Base-by-base conservation (phyloP, 371 early-diverging fungal genomes). In the Umbelopsis sp. region DNA sequence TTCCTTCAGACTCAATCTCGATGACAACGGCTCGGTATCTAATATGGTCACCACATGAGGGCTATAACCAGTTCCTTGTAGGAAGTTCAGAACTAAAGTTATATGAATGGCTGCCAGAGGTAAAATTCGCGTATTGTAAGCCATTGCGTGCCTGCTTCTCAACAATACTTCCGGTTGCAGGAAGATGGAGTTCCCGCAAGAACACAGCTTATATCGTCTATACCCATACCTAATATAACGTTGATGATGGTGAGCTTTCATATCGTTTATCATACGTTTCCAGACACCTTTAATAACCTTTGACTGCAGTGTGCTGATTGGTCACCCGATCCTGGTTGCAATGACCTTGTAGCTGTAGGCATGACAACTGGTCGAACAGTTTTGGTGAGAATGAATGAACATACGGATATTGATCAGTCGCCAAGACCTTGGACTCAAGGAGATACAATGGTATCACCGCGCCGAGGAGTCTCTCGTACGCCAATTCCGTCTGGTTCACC, bases 301-400 rank as follows among this genome's bases (percentile, higher is more conserved):
- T n/a, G 51, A 24, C 22, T 37, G 8, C 69, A 92, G 92, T 91
- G 90, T 76, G 89, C 91, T 50, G 89, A 89, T 52, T 93, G 93
- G 93, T 91, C 89, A 25, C 89, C 90, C 6, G 89, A 90, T 78
- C 81, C 89, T 14, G 80, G 80, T 52, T 83, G 79, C 69, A 78
- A 80, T 45, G 90, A 92, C 71, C 69, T 91, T 35, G 81, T 93
- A 9, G 93, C 93, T 3, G 87, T 91, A 11, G 93, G 93, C 24
- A 72, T 88, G 65, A 84, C 86, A 8, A 93, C 87, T 1, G 94
- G 94, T 66, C 76, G 80, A 63, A 89, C 89, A 0, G 35, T 88
- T 9, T 78, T 92, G 41, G 80, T 89, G 0, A 82, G 87, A 37
- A 81, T 92, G 79, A 80, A 83, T 62, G 83, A 78, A 64, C 73